phyloP scores from a whole-genome alignment of 108 stramenopile species.

The Nitzschia inconspicua region DNA sequence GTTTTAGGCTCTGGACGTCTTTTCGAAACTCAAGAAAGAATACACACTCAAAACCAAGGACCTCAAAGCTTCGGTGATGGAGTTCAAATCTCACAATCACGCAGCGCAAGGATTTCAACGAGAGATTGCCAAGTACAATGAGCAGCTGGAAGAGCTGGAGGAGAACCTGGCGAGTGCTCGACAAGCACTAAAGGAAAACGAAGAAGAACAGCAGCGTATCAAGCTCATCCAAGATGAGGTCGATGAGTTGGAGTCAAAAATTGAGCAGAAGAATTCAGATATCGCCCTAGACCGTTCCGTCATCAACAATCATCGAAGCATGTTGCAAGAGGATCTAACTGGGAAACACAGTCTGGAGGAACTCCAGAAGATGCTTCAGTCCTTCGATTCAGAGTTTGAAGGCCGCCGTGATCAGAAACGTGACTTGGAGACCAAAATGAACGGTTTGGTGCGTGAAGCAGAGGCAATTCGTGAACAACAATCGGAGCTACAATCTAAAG shows the following conservation, averaged over 20 bases:
- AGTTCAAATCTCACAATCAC: slow-evolving; percentile 73
- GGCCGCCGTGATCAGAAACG: slow-evolving; percentile 33
- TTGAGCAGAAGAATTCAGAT: slow-evolving; percentile 29
- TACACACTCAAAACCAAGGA: slow-evolving; percentile 67
- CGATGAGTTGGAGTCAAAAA: slow-evolving; percentile 22
- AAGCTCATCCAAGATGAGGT: slow-evolving; percentile 36
- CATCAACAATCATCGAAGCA: slow-evolving; percentile 33
- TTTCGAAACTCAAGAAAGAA: slow-evolving; percentile 79
- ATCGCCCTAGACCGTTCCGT: slow-evolving; percentile 31
- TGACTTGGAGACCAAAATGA: slow-evolving; percentile 18
- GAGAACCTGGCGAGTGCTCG: slow-evolving; percentile 48
- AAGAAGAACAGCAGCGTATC: slow-evolving; percentile 44
- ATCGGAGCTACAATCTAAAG: slow-evolving; percentile 28
- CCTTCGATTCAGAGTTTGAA: slow-evolving; percentile 46
- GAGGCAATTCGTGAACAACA: slow-evolving; percentile 33
- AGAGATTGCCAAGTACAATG: slow-evolving; percentile 58
- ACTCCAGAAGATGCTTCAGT: slow-evolving; percentile 52
- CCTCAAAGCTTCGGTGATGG: slow-evolving; percentile 79
- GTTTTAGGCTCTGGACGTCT: slow-evolving; percentile 95
- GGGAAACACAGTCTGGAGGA: slow-evolving; percentile 40
- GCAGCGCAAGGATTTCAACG: slow-evolving; percentile 73
- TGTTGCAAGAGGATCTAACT: slow-evolving; percentile 69
- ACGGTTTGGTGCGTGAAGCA: slow-evolving; percentile 24
- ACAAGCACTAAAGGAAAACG: slow-evolving; percentile 29
- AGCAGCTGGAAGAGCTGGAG: slow-evolving; percentile 64